Base-by-base conservation (phyloP, 441 rosid species). In the Populus trichocarpa region DNA sequence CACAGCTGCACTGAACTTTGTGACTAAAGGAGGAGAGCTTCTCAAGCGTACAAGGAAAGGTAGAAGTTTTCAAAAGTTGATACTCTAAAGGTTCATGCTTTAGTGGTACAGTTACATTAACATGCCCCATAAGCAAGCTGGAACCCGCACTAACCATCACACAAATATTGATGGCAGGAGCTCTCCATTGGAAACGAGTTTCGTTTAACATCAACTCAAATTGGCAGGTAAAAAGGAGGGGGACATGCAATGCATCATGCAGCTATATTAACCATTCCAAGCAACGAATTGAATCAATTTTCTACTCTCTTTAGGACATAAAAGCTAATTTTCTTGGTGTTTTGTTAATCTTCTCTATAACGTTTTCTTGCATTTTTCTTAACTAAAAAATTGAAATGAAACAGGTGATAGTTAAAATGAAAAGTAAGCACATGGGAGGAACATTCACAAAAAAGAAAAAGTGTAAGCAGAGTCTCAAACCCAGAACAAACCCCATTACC, bases 1-100 rank as follows among this genome's bases (percentile, higher is more conserved):
- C 71, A 78, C 90, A 40, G 86, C 82, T 74, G 90, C 91, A 35
- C 77, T 91, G 79, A 90, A 92, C 78, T 90, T 90, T 40, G 97
- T 89, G 36, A 82, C 91, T 32, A 85, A 77, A 76, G 98, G 99
- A 11, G 99, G 91, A 61, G 98, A 93, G 77, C 94, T 96, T 72
- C 92, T 96, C 70, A 96, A 96, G 87, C 92, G 92, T 35, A 96
- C 99, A 59, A 91, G 99, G 78, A 92, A 96, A 93, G 99, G 99
- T 95, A 83, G 1, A 71, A 82, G 59, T 35, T 77, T 40, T 32
- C 16, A 25, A 26, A 59, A 59, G 26, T 53, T 26, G 32, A 67
- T 61, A 36, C 70, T 46, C 32, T 22, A 73, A 42, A 6, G 13
- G 53, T 42, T 30, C 18, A 32, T 59, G 7, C 59, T 64, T 40